Base-by-base conservation (phyloP, 345 rosid species). In the Arabidopsis suecica region DNA sequence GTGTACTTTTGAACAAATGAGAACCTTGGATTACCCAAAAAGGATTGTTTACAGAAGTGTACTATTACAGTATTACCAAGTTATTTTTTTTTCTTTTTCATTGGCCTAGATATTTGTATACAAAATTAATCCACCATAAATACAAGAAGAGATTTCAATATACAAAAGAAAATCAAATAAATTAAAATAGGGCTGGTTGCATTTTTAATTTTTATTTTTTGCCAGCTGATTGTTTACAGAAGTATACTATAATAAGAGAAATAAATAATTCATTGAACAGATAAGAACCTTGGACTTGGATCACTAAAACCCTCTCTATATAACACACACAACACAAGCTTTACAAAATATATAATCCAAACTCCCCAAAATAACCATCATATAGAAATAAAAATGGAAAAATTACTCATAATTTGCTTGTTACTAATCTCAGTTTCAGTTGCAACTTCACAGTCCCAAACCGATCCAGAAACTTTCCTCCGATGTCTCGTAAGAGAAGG, bases 371-470 rank as follows among this genome's bases (percentile, higher is more conserved):
- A 28, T 36, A 22, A 9, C 48, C 16, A 33, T 0, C n/a, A 61
- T n/a, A n/a, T n/a, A n/a, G n/a, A 32, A 33, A 33, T 4, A 13
- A 53, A 16, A 30, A 56, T 66, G 78, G 13, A 48, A 45, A 58
- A 28, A 13, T 10, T 65, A 45, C n/a, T 66, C 42, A 2, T 62
- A 28, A 18, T 54, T 22, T 63, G 1, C 41, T 40, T 68, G 4
- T 14, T 76, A 47, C 57, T 67, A 1, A 36, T 68, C 56, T 42
- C 64, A 22, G 5, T 36, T 4, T 53, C 70, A 50, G 0, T 68
- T 6, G 56, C 56, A 22, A 76, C 74, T 42, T 76, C 79, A 53
- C 74, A 76, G 8, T 13, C 68, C 5, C 20, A 50, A 68, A 61
- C 50, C n/a, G 33, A 69, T 67, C 54, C 61, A 0, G 16, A 16